Base-by-base conservation (phyloP, 1,284 basidiomycete species). In the Apiotrichum siamense region DNA sequence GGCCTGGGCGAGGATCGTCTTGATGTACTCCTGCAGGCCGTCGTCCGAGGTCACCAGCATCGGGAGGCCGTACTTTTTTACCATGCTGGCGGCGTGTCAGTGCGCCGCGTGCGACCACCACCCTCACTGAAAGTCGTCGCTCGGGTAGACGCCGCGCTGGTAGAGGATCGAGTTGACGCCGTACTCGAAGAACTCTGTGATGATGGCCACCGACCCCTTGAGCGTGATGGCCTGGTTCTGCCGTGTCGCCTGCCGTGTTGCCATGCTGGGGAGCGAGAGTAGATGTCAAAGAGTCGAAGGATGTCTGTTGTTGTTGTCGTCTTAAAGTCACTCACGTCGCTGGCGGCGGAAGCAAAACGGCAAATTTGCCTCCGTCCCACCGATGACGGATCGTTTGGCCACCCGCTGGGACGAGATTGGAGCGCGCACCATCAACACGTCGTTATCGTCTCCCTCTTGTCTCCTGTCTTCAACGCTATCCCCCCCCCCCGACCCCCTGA, bases 171-270 rank as follows among this genome's bases (percentile, higher is more conserved):
- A 93, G 77, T 94, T 94, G 58, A 93, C 89, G 21, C 88, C 87
- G 74, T 91, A 98, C 77, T 94, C 93, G 80, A 99, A 97, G 79
- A 98, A 97, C 69, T 99, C 96, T 15, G 91, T 94, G 50, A 98
- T 93, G n/a, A 97, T 80, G 40, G 85, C 82, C 0, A 90, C 91
- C 0, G 90, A 96, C 1, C 96, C 96, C 69, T 97, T 94, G 72
- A 99, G 85, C 1, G 90, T 93, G 62, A 96, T 93, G 20, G 74
- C 73, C 57, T 77, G 73, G 43, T 73, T 74, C 41, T 66, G 67
- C 29, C 70, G 61, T 4, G 65, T 66, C 20, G 69, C 67, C 58
- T 74, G 72, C 47, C 71, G 72, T 35, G 69, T 67, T 4, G 73
- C 72, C 75, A 75, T 76, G 11, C 25, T 61, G 52, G 25, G 35